Evolutionary conservation across 108 stramenopile species (phyloP).

Genomic region (Cyclotella kingstonii): DNA sequence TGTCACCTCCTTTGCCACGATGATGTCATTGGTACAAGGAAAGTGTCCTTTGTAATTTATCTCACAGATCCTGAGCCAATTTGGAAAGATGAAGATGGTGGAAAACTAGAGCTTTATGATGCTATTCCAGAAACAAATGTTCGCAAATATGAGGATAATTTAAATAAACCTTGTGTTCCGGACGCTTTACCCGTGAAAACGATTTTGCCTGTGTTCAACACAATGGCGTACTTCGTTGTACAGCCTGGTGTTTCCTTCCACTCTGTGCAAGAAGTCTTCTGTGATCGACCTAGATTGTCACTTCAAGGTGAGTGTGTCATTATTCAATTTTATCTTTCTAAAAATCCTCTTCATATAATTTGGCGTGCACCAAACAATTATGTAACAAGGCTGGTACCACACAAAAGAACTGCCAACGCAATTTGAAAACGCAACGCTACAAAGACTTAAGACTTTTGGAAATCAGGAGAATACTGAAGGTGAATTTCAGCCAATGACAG

Average conservation of each 20-base stretch:
- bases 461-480: slow-evolving; percentile 46
- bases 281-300: slow-evolving; percentile 86
- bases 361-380: neutral
- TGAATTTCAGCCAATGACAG: slow-evolving; percentile 17
- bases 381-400: slow-evolving; percentile 84
- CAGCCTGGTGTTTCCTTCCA: slow-evolving; percentile 90
- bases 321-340: neutral
- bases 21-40: slow-evolving; percentile 93
- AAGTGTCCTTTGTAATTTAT: slow-evolving; percentile 92
- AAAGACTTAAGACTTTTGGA: slow-evolving; percentile 58
- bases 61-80: slow-evolving; percentile 83
- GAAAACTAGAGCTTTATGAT: slow-evolving; percentile 88
- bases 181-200: slow-evolving; percentile 59
- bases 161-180: slow-evolving; percentile 34
- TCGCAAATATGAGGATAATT: slow-evolving; percentile 1
- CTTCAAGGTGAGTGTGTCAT: slow-evolving; percentile 69
- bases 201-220: slow-evolving; percentile 82
- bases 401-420: slow-evolving; percentile 52
- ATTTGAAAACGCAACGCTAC: slow-evolving; percentile 69
- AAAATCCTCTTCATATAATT: neutral
- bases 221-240: slow-evolving; percentile 92
- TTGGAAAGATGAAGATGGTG: slow-evolving; percentile 83
- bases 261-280: slow-evolving; percentile 95
- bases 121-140: slow-evolving; percentile 26
- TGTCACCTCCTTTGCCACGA: slow-evolving; percentile 98